Base-by-base conservation (phyloP, 1,284 basidiomycete genomes). In the Boletellus deceptivus region DNA sequence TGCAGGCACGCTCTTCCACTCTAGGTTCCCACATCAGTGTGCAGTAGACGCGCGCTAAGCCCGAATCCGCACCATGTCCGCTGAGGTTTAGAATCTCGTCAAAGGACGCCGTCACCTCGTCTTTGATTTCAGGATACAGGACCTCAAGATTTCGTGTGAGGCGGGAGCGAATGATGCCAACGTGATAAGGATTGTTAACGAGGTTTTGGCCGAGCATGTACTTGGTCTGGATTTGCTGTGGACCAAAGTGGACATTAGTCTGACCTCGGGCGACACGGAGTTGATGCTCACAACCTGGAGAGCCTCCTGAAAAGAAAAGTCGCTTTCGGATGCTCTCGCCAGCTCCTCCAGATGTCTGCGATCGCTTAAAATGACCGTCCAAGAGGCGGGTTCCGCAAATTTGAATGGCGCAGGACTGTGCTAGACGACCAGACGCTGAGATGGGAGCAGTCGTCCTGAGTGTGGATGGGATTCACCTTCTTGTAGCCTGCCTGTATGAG, bases 321-420 rank as follows among this genome's bases (percentile, higher is more conserved):
- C 56, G n/a, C 74, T 70, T 22, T 75, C 74, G 0, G 68, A 59
- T 1, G 72, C 70, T 37, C 63, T 71, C 9, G 69, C 60, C 6
- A 79, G 34, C 18, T 80, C 77, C 3, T 77, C 72, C 10, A 75
- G 58, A 29, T 71, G 57, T 20, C 68, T 57, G 0, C 59, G 62
- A 9, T 67, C 71, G 18, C 59, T 69, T 0, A 75, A 53, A 17
- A 78, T 38, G 11, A 79, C 67, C 0, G 71, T 48, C 77, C 76
- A 79, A 35, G 58, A 55, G 25, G 61, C 61, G 4, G 69, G 44
- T 1, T 66, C 58, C 0, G 76, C 61, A 10, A 80, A 50, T 54
- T 76, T 77, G 68, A 77, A 78, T 3, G 65, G 55, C 0, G 50
- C 51, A 8, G 61, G 61, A 11, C 64, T 68, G 44, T 55, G 25